These are phyloP conservation scores for Alternaria novae-zelandiae DNA, from an alignment of 2,329 filamentous ascomycete genomes.

Conservation along the genomic window DNA sequence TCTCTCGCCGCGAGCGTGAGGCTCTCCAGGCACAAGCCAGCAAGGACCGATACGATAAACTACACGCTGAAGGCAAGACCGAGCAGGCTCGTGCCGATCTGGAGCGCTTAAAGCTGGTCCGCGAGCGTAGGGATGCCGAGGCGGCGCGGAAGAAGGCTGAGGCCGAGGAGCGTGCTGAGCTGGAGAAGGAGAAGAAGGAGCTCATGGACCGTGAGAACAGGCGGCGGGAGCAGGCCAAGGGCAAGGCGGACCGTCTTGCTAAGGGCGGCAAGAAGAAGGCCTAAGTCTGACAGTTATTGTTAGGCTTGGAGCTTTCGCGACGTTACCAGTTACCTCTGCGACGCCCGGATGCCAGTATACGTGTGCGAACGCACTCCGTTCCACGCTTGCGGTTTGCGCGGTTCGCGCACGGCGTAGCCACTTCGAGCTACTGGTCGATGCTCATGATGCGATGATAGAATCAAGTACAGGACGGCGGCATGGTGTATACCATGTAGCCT, in stretches of 20 bases:
- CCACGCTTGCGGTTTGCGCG: slow-evolving; percentile 30
- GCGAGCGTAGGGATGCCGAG: slow-evolving; percentile 85
- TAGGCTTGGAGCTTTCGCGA: not conserved
- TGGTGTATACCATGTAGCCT: not conserved
- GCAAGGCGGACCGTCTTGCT: slow-evolving; percentile 54
- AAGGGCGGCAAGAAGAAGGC: slow-evolving; percentile 50
- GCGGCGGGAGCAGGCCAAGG: slow-evolving; percentile 55
- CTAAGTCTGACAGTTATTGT: not conserved
- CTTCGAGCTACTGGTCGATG: not conserved
- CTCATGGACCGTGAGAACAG: slow-evolving; percentile 56
- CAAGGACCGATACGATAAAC: slow-evolving; percentile 87
- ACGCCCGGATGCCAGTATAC: not conserved
- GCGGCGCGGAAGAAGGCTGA: slow-evolving; percentile 79
- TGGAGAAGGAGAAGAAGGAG: slow-evolving; percentile 63
- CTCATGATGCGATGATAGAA: slow-evolving; percentile 13
- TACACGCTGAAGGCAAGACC: slow-evolving; percentile 94
- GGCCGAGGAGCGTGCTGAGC: slow-evolving; percentile 57
- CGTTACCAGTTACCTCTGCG: not conserved
- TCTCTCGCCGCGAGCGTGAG: slow-evolving; percentile 74
- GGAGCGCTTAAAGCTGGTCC: slow-evolving; percentile 79
- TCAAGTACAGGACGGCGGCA: slow-evolving; percentile 9
- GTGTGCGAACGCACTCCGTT: slow-evolving; percentile 19
- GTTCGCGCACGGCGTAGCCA: slow-evolving; percentile 24
- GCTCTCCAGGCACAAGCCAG: slow-evolving; percentile 85
- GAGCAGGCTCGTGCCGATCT: slow-evolving; percentile 92